Percentiles rank a stretch among this genome's conserved stretches.
These are phyloP conservation scores for Diaporthe sp. DNA, from an alignment of 2,329 filamentous ascomycete genomes.

Conservation along the genomic window DNA sequence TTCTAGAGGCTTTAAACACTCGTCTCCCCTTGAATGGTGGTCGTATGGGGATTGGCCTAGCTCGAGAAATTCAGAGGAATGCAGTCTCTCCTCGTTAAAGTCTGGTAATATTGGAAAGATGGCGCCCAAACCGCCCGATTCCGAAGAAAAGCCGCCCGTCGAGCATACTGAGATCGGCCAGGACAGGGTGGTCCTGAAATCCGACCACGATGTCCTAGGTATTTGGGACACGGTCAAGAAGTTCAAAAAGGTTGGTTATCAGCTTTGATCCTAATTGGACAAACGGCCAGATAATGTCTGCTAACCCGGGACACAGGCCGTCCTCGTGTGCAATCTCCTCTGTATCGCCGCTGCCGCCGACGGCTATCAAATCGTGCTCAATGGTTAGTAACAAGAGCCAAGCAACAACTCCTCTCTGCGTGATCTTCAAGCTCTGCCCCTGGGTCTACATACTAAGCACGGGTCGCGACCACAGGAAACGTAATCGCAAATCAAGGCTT, in stretches of 20 bases:
- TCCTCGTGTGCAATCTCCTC: neutral
- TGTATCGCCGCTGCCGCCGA: neutral
- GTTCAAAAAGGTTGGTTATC: neutral
- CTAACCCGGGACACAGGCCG: neutral
- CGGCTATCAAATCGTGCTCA: neutral
- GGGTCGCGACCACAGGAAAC: constrained; percentile 27
- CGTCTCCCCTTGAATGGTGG: neutral
- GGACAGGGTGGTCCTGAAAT: neutral
- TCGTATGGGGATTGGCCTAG: fast-evolving
- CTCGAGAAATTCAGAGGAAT: neutral
- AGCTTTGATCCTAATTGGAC: neutral
- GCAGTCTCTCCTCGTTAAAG: neutral
- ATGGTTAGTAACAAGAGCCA: neutral
- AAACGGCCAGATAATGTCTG: fast-evolving
- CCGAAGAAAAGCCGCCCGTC: neutral
- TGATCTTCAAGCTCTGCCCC: no score
- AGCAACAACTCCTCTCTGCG: neutral
- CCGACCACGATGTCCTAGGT: neutral
- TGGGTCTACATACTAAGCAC: neutral
- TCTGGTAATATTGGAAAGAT: neutral
- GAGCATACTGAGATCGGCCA: neutral
- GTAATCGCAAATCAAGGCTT: constrained; percentile 42
- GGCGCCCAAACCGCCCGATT: neutral
- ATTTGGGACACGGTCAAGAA: constrained; percentile 13
- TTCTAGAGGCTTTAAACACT: neutral